These are phyloP conservation scores for Stemphylium beticola DNA, from an alignment of 2,329 filamentous ascomycete genomes.

Conservation along the genomic window DNA sequence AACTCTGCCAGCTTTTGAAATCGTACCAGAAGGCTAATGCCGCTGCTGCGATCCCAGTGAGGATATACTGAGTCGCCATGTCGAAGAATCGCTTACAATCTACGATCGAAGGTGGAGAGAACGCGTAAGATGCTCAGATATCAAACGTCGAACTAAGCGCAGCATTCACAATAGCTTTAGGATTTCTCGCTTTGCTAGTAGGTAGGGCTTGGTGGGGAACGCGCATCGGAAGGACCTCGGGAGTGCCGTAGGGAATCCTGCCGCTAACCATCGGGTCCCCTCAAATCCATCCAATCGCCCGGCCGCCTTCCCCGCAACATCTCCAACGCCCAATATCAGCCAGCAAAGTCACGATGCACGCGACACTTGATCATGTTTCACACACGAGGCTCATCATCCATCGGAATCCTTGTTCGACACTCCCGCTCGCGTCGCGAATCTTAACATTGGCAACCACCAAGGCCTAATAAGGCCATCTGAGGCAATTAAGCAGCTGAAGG, in stretches of 20 bases:
- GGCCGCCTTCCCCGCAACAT: slow-evolving; percentile 13
- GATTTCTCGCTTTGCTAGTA: neutral
- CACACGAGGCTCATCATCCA: neutral
- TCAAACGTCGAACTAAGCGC: neutral
- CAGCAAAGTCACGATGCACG: neutral
- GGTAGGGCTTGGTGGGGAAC: neutral
- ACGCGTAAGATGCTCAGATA: neutral
- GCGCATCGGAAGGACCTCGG: neutral
- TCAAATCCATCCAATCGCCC: slow-evolving; percentile 10
- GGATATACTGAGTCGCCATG: slow-evolving; percentile 14
- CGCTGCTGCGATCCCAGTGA: slow-evolving; percentile 20
- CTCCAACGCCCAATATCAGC: neutral
- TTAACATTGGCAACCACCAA: neutral
- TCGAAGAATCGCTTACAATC: too few relatives aligned
- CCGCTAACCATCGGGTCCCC: slow-evolving; percentile 18
- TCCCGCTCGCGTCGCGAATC: neutral
- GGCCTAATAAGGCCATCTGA: neutral
- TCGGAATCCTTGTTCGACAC: neutral
- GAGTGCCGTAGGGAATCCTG: neutral
- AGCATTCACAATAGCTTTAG: neutral
- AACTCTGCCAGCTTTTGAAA: slow-evolving; percentile 33
- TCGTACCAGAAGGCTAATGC: slow-evolving; percentile 28
- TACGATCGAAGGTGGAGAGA: neutral
- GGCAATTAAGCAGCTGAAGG: slow-evolving; percentile 2
- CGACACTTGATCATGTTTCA: neutral